Conservation (phyloP, 176 grass and related monocot species). For the Elaeis guineensis region DNA sequence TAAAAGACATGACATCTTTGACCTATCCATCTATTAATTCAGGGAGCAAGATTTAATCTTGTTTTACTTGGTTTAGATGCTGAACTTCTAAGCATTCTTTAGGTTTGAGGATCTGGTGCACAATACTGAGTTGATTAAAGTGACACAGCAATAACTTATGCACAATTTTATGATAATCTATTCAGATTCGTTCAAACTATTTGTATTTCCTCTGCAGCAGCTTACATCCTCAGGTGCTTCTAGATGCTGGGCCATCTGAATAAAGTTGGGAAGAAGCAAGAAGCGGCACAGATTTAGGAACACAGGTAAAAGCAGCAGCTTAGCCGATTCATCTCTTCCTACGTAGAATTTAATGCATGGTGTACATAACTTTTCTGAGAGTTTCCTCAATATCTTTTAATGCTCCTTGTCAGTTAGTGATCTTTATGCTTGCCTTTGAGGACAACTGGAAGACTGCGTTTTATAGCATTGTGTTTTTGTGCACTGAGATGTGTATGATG, state of each 20-base stretch:
- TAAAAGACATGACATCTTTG: no score
- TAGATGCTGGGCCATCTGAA: conserved; percentile 12
- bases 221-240: background rate
- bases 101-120: no score
- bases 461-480: no score
- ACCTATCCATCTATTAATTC: no score
- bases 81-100: no score
- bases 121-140: no score
- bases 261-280: background rate
- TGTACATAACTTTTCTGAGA: conserved; percentile 28
- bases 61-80: no score
- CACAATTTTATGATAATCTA: background rate
- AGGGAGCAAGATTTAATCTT: no score
- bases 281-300: background rate
- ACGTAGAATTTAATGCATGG: background rate
- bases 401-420: background rate
- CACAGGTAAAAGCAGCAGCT: conserved; percentile 2
- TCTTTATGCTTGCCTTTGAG: no score
- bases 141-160: background rate
- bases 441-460: no score
- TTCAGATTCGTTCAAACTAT: background rate
- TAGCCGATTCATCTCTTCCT: background rate
- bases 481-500: no score
- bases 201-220: background rate
- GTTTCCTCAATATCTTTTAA: background rate